Percentiles rank a stretch among this genome's conserved stretches.
phyloP scores from a whole-genome alignment of 1,139 yeast genomes.

The Pichia terricola region DNA sequence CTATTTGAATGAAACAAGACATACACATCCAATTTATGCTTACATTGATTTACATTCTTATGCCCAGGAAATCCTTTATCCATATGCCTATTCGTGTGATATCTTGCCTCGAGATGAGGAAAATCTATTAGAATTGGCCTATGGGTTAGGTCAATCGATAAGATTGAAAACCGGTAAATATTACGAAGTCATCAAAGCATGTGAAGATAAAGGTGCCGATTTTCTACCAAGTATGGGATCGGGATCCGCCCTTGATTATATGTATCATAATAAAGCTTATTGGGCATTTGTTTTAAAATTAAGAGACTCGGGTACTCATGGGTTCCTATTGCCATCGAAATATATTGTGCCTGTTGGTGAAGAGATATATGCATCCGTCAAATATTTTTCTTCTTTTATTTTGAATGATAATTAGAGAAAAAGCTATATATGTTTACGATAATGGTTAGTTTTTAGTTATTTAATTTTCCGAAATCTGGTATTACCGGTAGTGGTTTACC shows the following conservation, averaged over 20 bases:
- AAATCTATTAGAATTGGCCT: constrained; percentile 69
- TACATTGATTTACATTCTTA: constrained; percentile 79
- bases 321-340: constrained; percentile 67
- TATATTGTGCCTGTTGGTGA: constrained; percentile 68
- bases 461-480: not conserved
- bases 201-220: constrained; percentile 67
- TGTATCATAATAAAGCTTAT: constrained; percentile 72
- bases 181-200: constrained; percentile 67
- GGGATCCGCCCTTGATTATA: constrained; percentile 74
- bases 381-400: constrained; percentile 62
- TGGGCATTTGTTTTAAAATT: constrained; percentile 82
- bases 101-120: constrained; percentile 72
- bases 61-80: constrained; percentile 73
- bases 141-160: constrained; percentile 68
- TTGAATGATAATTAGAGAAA: constrained; percentile 20
- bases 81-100: constrained; percentile 72
- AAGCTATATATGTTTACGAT: no score
- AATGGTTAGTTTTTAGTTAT: no score
- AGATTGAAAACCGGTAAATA: constrained; percentile 51
- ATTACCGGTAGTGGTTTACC: constrained; percentile 24
- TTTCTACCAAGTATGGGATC: constrained; percentile 65
- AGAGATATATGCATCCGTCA: constrained; percentile 61
- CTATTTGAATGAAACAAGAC: constrained; percentile 52
- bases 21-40: constrained; percentile 57
- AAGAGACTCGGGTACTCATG: constrained; percentile 77